Evolutionary conservation across 345 rosid species (phyloP).

Genomic region (Bruguiera sexangula): DNA sequence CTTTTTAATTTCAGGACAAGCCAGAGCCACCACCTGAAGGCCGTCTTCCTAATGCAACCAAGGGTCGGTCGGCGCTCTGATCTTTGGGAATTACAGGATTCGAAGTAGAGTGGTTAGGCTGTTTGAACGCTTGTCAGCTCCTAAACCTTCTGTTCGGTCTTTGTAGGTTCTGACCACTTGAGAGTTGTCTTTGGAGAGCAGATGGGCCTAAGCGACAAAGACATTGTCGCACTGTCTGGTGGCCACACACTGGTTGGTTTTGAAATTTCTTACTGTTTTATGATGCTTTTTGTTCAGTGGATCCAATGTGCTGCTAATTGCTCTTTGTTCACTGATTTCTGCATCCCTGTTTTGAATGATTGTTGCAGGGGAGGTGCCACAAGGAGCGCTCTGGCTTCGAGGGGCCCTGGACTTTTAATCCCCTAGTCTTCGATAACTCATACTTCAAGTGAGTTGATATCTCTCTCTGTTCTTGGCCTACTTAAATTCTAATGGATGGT

Average conservation of each 20-base stretch:
- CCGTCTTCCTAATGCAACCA: constrained; percentile 93
- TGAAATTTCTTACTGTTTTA: no score
- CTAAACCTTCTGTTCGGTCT: neutral
- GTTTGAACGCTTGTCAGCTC: neutral
- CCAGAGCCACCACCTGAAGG: constrained; percentile 91
- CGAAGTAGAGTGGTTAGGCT: neutral
- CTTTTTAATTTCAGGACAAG: constrained; percentile 61
- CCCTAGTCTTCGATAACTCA: constrained; percentile 84
- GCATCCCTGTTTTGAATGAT: neutral
- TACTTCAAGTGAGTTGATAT: constrained; percentile 64
- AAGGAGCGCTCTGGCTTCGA: constrained; percentile 97
- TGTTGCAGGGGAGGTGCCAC: constrained; percentile 80
- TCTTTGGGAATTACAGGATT: neutral
- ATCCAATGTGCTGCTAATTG: no score
- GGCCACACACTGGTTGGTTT: constrained; percentile 85
- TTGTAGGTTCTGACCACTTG: constrained; percentile 72
- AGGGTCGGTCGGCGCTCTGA: constrained; percentile 41
- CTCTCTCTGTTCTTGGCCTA: no score
- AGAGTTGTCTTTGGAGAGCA: constrained; percentile 58
- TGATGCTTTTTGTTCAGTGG: no score
- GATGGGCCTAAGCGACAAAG: constrained; percentile 90
- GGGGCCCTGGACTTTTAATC: constrained; percentile 93
- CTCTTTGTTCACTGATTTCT: neutral
- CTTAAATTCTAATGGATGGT: neutral
- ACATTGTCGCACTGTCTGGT: constrained; percentile 90